Evolutionary conservation across 768 basidiomycete species (phyloP).

Genomic region (Myochromella boudieri): DNA sequence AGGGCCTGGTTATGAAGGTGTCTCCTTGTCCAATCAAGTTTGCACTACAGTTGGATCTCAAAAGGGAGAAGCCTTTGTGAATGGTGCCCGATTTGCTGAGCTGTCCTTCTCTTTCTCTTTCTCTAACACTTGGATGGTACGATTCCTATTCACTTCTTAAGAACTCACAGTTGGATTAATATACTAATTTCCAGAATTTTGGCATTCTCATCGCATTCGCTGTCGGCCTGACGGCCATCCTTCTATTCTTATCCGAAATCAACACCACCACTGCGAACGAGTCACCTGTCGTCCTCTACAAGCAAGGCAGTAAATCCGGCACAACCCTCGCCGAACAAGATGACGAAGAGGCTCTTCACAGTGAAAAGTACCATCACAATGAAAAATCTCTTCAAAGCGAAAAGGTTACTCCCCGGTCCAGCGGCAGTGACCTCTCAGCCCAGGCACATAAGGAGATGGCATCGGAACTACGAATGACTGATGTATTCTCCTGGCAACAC

Average conservation of each 20-base stretch:
- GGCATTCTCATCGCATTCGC: conserved; percentile 73
- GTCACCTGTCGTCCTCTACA: conserved; percentile 56
- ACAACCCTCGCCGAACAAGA: conserved; percentile 24
- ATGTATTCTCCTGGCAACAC: conserved; percentile 71
- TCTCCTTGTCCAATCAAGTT: conserved; percentile 64
- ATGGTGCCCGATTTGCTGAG: conserved; percentile 52
- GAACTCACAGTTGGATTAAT: no score
- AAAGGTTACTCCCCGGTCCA: conserved; percentile 17
- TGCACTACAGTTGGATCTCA: conserved; percentile 71
- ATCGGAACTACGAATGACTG: conserved; percentile 32
- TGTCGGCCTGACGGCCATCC: conserved; percentile 48
- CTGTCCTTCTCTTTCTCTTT: conserved; percentile 49
- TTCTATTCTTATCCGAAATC: conserved; percentile 61
- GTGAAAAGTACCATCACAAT: no score
- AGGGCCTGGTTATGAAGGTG: conserved; percentile 60
- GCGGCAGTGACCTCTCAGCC: conserved; percentile 11
- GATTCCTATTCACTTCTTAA: neutral
- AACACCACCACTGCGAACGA: conserved; percentile 39
- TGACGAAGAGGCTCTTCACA: conserved; percentile 32
- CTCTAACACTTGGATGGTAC: conserved; percentile 23
- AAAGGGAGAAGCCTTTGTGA: conserved; percentile 57
- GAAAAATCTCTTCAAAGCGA: conserved; percentile 35
- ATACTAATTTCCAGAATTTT: conserved; percentile 42
- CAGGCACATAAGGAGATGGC: conserved; percentile 31
- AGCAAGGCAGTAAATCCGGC: conserved; percentile 44